Evolutionary conservation across 1,139 yeast species (phyloP).

Genomic region (Candida mesenterica): DNA sequence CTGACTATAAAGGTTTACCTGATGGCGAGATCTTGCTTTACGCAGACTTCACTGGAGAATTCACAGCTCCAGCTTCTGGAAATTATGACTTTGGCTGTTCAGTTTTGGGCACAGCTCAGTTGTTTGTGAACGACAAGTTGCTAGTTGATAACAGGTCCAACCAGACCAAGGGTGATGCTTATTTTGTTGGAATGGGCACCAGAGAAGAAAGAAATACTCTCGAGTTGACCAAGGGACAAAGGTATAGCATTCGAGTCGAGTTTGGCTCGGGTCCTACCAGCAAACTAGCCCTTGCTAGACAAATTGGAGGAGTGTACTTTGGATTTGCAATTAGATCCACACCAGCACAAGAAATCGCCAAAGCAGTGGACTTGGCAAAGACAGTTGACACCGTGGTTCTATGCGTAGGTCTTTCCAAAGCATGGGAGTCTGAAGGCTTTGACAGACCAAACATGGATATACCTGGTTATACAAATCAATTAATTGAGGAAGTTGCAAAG

Average conservation of each 20-base stretch:
- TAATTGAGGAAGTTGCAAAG: constrained; percentile 43
- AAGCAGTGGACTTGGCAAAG: constrained; percentile 46
- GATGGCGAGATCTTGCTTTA: constrained; percentile 21
- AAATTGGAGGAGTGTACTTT: constrained; percentile 34
- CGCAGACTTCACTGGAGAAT: constrained; percentile 43
- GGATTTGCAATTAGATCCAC: constrained; percentile 25
- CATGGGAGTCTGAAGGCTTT: constrained; percentile 39
- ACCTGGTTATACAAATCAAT: constrained; percentile 45
- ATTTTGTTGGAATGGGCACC: constrained; percentile 50
- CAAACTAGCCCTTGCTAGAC: constrained; percentile 21
- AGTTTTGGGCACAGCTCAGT: constrained; percentile 52
- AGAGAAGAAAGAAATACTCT: constrained; percentile 43
- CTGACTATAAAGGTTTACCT: constrained; percentile 8
- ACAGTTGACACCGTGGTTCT: constrained; percentile 44
- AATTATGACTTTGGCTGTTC: constrained; percentile 52
- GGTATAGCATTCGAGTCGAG: constrained; percentile 46
- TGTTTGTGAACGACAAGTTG: constrained; percentile 52
- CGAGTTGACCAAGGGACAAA: constrained; percentile 38
- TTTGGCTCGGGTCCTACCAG: constrained; percentile 54
- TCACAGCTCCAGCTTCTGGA: constrained; percentile 45
- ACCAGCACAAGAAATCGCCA: constrained; percentile 28
- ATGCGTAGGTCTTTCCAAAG: constrained; percentile 45
- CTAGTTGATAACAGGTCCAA: constrained; percentile 56
- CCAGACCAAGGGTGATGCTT: constrained; percentile 49
- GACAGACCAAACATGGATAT: constrained; percentile 15